These are phyloP conservation scores for Thinopyrum elongatum DNA, from an alignment of 176 grass and related monocot genomes.

Conservation along the genomic window DNA sequence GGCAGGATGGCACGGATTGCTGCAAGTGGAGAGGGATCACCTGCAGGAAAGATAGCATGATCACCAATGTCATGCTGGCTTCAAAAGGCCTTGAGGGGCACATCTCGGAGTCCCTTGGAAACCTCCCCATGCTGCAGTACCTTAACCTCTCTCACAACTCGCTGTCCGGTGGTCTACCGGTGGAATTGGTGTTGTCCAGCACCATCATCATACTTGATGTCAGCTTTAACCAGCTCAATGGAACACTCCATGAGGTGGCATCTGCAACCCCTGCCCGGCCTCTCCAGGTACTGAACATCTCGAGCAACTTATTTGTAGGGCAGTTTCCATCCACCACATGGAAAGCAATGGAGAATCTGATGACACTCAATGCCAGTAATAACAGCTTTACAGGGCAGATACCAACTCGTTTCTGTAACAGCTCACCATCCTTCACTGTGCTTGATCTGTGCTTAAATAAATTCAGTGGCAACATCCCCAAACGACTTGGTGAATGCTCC, in stretches of 20 bases:
- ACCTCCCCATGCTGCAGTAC: neutral
- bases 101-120: neutral
- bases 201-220: constrained; percentile 27
- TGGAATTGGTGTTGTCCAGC: constrained; percentile 10
- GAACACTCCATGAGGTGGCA: neutral
- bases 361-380: constrained; percentile 32
- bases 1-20: constrained; percentile 13
- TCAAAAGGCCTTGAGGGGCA: neutral
- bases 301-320: constrained; percentile 41
- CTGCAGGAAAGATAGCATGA: neutral
- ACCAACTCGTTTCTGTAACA: constrained; percentile 24
- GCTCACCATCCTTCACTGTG: neutral
- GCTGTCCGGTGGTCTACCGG: neutral
- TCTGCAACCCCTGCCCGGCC: neutral
- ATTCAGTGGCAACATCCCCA: neutral
- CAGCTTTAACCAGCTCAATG: constrained; percentile 43
- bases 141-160: constrained; percentile 39
- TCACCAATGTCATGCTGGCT: neutral
- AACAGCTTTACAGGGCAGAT: constrained; percentile 39
- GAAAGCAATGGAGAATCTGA: constrained; percentile 11
- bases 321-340: constrained; percentile 27
- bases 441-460: constrained; percentile 37
- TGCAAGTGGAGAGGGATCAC: constrained; percentile 41
- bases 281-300: constrained; percentile 47
- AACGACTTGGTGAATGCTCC: constrained; percentile 20